Conservation (phyloP, 208 protist species). For the Naegleria fowleri region DNA sequence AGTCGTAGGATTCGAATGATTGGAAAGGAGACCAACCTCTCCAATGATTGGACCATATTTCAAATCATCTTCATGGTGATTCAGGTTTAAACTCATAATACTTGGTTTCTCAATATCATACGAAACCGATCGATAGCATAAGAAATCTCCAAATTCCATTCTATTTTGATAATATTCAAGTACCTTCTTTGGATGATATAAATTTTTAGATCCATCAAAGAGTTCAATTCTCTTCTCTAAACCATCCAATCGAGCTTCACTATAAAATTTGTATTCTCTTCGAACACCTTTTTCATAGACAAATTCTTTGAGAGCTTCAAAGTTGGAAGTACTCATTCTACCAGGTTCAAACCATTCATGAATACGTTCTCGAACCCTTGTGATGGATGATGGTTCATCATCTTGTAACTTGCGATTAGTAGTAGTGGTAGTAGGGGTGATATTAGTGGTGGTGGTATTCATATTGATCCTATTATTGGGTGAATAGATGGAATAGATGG, state of each 20-base stretch:
- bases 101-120: neutral
- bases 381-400: no score
- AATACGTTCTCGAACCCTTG: neutral
- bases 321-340: neutral
- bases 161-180: constrained; percentile 4
- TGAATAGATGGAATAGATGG: neutral
- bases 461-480: neutral
- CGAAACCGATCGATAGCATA: neutral
- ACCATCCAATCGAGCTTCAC: constrained; percentile 16
- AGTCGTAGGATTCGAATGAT: no score
- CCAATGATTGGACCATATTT: neutral
- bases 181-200: neutral
- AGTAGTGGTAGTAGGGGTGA: no score
- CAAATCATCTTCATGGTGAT: neutral
- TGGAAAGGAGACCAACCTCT: no score
- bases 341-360: constrained; percentile 25
- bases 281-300: neutral
- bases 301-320: constrained; percentile 14
- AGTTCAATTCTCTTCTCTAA: neutral
- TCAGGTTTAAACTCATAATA: neutral
- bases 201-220: neutral
- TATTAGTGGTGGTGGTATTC: neutral
- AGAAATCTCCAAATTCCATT: neutral
- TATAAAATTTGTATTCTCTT: constrained; percentile 14
- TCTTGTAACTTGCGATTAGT: no score